Percentiles rank a stretch among this genome's conserved stretches.
Evolutionary conservation across 352 stramenopile genomes (phyloP).

Genomic region (Pythium phragmiticola): DNA sequence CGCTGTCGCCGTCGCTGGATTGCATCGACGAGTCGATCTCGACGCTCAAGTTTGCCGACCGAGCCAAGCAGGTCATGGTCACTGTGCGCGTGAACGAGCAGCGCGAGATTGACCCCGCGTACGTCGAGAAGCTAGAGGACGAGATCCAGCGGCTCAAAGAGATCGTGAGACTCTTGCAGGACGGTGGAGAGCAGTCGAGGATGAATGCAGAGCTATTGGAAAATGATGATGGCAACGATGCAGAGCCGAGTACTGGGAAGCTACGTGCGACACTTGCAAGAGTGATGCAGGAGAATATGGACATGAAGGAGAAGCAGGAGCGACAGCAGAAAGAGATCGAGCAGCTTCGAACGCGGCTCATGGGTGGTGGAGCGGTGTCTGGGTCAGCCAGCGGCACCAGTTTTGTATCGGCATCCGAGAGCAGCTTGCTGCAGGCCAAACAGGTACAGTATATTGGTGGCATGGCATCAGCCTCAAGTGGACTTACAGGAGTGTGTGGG

Average conservation of each 20-base stretch:
- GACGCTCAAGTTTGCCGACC: constrained; percentile 93
- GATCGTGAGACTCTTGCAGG: constrained; percentile 48
- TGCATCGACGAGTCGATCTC: constrained; percentile 92
- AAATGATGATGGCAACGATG: not conserved
- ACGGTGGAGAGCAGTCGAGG: constrained; percentile 5
- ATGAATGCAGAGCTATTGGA: constrained; percentile 2
- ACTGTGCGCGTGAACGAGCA: constrained; percentile 84
- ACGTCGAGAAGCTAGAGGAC: constrained; percentile 86
- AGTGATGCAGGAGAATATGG: constrained; percentile 66
- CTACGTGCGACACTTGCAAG: constrained; percentile 42
- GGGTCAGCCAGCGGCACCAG: not conserved
- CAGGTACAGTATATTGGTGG: constrained; percentile 24
- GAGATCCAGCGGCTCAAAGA: constrained; percentile 80
- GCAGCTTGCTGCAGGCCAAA: constrained; percentile 29
- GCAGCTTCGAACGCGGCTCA: constrained; percentile 32
- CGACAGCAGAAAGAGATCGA: constrained; percentile 62
- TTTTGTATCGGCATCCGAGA: constrained; percentile 15
- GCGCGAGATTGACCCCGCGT: constrained; percentile 80
- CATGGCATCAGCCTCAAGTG: not conserved
- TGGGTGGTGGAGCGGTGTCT: constrained; percentile 1
- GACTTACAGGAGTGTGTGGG: not conserved
- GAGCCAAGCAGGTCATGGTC: constrained; percentile 91
- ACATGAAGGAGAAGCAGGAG: constrained; percentile 54
- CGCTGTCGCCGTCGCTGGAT: constrained; percentile 78
- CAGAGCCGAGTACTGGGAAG: not conserved